Percentiles rank a stretch among this genome's conserved stretches.
These are phyloP conservation scores for Apophysomyces ossiformis DNA, from an alignment of 371 early-diverging fungal genomes.

Conservation along the genomic window DNA sequence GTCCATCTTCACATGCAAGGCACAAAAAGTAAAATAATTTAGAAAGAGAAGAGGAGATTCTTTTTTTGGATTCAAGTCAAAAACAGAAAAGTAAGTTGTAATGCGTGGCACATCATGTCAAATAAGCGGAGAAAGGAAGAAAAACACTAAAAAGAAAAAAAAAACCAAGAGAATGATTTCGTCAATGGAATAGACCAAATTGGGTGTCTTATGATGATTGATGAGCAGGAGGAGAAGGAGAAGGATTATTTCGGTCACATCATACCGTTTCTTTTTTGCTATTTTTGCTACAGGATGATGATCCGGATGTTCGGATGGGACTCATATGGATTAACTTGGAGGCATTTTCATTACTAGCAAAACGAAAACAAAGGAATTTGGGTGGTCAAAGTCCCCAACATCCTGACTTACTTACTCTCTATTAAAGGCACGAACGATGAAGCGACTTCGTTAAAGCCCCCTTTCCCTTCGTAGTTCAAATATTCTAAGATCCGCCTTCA, in stretches of 20 bases:
- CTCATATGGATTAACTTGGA: neutral
- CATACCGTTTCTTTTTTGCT: no score
- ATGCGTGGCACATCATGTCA: neutral
- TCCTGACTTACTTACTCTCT: neutral
- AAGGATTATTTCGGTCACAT: no score
- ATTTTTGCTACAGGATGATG: no score
- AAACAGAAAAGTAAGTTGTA: constrained; percentile 8
- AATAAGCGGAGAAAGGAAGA: neutral
- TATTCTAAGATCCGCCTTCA: no score
- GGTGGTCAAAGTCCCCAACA: neutral
- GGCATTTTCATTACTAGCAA: neutral
- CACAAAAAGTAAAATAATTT: no score
- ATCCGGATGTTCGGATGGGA: no score
- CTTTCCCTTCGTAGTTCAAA: neutral
- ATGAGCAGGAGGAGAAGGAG: no score
- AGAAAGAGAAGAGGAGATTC: no score
- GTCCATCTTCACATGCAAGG: no score
- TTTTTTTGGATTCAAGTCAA: no score
- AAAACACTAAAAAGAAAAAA: neutral
- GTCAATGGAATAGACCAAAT: neutral
- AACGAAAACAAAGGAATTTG: neutral
- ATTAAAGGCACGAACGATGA: neutral
- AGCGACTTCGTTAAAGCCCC: neutral
- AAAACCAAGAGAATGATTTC: neutral
- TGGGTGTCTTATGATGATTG: no score